A percentile compares a stretch with the other conserved stretches of the same genome.
phyloP scores from a whole-genome alignment of 2,329 filamentous ascomycete genomes.

The Arthrobotrys pseudoclavata region DNA sequence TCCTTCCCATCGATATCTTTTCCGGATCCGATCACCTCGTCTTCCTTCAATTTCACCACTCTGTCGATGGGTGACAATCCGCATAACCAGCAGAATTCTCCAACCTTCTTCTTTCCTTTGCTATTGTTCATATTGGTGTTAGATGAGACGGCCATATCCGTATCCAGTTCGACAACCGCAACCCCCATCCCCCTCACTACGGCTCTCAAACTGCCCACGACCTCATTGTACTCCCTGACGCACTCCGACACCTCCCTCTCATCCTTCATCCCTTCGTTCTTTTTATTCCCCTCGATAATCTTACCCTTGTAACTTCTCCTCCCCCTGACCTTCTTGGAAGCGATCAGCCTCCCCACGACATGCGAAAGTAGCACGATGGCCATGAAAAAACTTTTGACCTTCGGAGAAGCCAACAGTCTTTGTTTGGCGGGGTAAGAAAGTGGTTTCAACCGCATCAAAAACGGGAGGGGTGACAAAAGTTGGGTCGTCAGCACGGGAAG shows the following conservation, averaged over 20 bases:
- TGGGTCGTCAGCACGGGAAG: constrained; percentile 62
- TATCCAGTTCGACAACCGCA: constrained; percentile 17
- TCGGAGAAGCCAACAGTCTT: constrained; percentile 56
- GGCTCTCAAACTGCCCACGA: constrained; percentile 61
- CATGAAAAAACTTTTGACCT: constrained; percentile 60
- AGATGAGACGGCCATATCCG: constrained; percentile 30
- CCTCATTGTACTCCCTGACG: constrained; percentile 61
- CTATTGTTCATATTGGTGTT: not conserved
- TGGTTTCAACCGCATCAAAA: constrained; percentile 61
- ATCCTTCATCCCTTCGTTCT: constrained; percentile 61
- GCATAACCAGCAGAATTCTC: constrained; percentile 56
- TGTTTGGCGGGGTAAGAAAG: constrained; percentile 63
- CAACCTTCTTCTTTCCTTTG: not conserved
- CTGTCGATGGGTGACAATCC: constrained; percentile 16
- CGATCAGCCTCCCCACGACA: constrained; percentile 62
- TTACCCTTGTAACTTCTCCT: constrained; percentile 27
- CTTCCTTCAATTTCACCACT: constrained; percentile 38
- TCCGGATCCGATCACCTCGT: not conserved
- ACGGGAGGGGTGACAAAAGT: constrained; percentile 60
- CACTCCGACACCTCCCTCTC: constrained; percentile 63
- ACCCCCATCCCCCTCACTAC: constrained; percentile 57
- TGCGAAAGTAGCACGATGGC: constrained; percentile 61
- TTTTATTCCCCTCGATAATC: not conserved
- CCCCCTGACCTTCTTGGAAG: constrained; percentile 42
- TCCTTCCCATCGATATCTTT: constrained; percentile 25